phyloP scores from a whole-genome alignment of 1,284 basidiomycete genomes.

The Athelia sp. region DNA sequence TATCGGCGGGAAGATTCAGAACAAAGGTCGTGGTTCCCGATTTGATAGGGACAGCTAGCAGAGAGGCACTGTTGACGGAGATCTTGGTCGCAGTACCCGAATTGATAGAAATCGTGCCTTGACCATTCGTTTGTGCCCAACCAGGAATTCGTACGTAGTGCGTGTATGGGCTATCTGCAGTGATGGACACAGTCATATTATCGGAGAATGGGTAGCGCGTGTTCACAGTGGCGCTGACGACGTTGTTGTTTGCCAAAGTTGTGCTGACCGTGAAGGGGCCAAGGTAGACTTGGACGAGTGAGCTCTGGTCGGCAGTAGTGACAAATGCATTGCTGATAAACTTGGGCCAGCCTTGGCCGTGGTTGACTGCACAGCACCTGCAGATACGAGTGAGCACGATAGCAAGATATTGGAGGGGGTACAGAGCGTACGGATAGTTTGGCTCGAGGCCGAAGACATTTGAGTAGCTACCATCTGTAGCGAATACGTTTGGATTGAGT shows the following conservation, averaged over 20 bases:
- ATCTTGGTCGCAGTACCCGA: constrained; percentile 30
- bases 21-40: constrained; percentile 42
- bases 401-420: not conserved
- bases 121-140: constrained; percentile 35
- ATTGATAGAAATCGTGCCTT: constrained; percentile 45
- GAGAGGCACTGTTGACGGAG: constrained; percentile 32
- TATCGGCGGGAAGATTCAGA: constrained; percentile 42
- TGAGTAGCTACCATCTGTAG: constrained; percentile 37
- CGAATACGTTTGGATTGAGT: constrained; percentile 34
- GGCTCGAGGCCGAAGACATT: constrained; percentile 53
- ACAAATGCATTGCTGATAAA: constrained; percentile 57
- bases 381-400: not conserved
- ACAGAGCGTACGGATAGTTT: constrained; percentile 35
- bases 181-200: constrained; percentile 43
- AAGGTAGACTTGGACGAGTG: constrained; percentile 52
- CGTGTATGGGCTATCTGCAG: constrained; percentile 42
- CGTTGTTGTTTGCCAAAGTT: constrained; percentile 37
- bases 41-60: constrained; percentile 37
- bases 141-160: constrained; percentile 53
- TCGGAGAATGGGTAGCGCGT: constrained; percentile 58
- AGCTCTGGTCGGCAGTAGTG: constrained; percentile 40
- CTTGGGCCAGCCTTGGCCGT: constrained; percentile 59
- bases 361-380: constrained; percentile 59
- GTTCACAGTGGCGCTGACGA: constrained; percentile 42
- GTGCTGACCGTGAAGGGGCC: constrained; percentile 44